Evolutionary conservation across 768 basidiomycete species (phyloP).

Genomic region (Inosperma sp.): DNA sequence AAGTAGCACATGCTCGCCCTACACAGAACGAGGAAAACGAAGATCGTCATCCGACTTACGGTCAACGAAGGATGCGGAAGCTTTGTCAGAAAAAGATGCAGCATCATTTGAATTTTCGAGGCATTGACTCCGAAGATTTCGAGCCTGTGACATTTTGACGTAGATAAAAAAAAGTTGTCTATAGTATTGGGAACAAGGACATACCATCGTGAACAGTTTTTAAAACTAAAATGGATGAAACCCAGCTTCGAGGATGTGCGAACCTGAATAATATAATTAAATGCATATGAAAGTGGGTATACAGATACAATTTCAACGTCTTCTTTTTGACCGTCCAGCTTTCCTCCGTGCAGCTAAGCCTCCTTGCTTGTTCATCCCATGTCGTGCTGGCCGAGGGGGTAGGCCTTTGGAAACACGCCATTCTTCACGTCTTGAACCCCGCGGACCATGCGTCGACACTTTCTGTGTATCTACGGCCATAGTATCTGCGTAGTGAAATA

Average conservation of each 20-base stretch:
- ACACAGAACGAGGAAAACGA: constrained; percentile 22
- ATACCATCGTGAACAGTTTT: no score
- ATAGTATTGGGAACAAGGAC: no score
- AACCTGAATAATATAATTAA: no score
- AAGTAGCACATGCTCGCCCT: constrained; percentile 18
- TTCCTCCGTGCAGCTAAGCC: constrained; percentile 54
- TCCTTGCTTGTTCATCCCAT: constrained; percentile 67
- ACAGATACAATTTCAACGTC: constrained; percentile 50
- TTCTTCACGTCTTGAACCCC: constrained; percentile 69
- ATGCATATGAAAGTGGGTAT: no score
- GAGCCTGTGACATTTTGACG: background rate
- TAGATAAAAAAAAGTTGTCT: no score
- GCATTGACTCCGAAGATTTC: background rate
- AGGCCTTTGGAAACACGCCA: constrained; percentile 83
- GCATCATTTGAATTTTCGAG: constrained; percentile 2
- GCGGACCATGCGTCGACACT: constrained; percentile 80
- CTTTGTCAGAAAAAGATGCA: constrained; percentile 23
- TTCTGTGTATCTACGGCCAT: constrained; percentile 51
- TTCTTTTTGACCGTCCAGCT: constrained; percentile 65
- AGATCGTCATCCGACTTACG: constrained; percentile 27
- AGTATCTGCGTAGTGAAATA: constrained; percentile 33
- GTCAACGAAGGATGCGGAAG: constrained; percentile 25
- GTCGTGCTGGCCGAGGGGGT: constrained; percentile 43
- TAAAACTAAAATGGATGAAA: no score
- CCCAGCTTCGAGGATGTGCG: no score